Percentiles rank a stretch among this genome's conserved stretches.
Conservation (phyloP, 108 stramenopile species). For the Pseudonitzschia multistriata region DNA sequence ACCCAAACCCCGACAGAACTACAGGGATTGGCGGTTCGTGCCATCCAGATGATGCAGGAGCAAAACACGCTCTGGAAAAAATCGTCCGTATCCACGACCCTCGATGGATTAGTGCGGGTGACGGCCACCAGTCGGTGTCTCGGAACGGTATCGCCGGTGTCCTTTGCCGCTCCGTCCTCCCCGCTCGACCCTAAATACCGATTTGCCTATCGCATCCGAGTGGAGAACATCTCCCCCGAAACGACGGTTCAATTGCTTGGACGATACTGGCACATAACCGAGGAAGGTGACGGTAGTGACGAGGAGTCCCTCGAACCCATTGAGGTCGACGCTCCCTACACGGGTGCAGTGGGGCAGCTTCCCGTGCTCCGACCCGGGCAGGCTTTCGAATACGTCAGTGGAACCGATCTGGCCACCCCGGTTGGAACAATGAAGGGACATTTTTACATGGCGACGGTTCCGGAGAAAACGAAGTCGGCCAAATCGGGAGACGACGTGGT, state of each 20-base stretch:
- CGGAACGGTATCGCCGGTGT: constrained; percentile 17
- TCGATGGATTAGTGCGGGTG: constrained; percentile 20
- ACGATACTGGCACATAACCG: constrained; percentile 50
- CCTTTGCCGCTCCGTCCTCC: not conserved
- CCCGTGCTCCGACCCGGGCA: constrained; percentile 56
- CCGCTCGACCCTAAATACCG: constrained; percentile 31
- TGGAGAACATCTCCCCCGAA: constrained; percentile 35
- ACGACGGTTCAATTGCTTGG: constrained; percentile 49
- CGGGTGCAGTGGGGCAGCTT: constrained; percentile 58
- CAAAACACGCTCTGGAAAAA: constrained; percentile 27
- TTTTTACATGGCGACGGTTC: constrained; percentile 42
- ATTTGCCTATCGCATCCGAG: constrained; percentile 55
- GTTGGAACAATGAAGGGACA: constrained; percentile 45
- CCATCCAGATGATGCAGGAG: constrained; percentile 25
- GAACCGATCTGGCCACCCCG: constrained; percentile 39
- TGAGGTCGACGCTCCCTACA: constrained; percentile 43
- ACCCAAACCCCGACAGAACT: not conserved
- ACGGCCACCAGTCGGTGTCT: constrained; percentile 37
- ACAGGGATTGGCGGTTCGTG: constrained; percentile 26
- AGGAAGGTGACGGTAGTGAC: constrained; percentile 7
- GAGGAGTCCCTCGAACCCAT: constrained; percentile 19
- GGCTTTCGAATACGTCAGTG: constrained; percentile 59
- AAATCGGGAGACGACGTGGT: constrained; percentile 33
- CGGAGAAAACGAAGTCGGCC: constrained; percentile 17
- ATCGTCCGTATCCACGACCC: constrained; percentile 16